Evolutionary conservation across 164 flowering plant genomes (phyloP).

Genomic region (Aristolochia fimbriata): DNA sequence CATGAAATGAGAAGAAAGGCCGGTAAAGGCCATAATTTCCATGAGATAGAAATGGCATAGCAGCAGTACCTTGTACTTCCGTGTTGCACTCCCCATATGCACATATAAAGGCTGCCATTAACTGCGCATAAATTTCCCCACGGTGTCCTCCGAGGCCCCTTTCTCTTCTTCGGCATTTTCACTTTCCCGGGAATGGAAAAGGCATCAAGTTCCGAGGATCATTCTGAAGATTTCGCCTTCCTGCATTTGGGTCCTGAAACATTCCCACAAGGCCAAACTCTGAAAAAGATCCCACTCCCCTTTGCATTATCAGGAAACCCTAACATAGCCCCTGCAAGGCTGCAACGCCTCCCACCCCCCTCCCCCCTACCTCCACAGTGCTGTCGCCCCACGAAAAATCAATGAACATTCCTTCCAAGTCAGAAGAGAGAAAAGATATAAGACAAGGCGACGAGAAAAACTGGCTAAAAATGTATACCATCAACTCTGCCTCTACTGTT

Average conservation of each 20-base stretch:
- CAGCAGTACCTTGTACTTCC: neutral
- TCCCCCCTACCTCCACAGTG: too few species aligned
- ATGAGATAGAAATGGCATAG: neutral
- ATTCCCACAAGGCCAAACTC: constrained; percentile 10
- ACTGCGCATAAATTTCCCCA: constrained; percentile 11
- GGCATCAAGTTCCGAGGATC: constrained; percentile 26
- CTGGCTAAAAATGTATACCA: neutral
- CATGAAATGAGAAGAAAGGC: neutral
- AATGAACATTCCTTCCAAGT: neutral
- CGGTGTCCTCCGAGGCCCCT: constrained; percentile 9
- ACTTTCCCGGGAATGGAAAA: constrained; percentile 4
- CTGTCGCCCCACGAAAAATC: constrained; percentile 1
- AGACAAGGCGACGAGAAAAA: neutral
- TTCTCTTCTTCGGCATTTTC: too few species aligned
- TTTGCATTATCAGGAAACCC: constrained; percentile 10
- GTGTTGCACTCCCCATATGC: constrained; percentile 5
- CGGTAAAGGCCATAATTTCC: constrained; percentile 1
- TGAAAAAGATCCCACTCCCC: constrained; percentile 2
- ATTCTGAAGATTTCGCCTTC: constrained; percentile 14
- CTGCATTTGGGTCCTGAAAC: constrained; percentile 11
- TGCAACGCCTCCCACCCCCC: constrained; percentile 3
- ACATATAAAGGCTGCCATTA: constrained; percentile 10
- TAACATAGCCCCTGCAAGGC: constrained; percentile 7
- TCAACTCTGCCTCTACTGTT: neutral
- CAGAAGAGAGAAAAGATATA: neutral